Evolutionary conservation across 1,284 basidiomycete genomes (phyloP), one percentile per base, ranked within the genome.

Genomic region (Erythrobasidium hasegawianum): DNA sequence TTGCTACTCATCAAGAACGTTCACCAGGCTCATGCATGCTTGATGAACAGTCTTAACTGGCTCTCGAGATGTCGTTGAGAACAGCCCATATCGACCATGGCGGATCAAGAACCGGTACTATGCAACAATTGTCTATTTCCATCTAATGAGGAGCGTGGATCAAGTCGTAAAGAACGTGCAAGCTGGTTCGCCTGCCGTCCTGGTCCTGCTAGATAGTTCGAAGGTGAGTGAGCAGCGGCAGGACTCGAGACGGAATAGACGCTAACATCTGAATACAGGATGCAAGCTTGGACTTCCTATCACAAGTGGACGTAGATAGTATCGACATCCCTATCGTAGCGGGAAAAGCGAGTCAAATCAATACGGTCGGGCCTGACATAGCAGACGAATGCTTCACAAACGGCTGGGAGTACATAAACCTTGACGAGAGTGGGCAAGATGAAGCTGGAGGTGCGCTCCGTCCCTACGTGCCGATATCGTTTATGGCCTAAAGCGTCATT

Each of bases 61-160:
- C 13, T 24, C n/a, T 22, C 40, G 10, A 24, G n/a, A 14, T 40
- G 16, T 38, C 16, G 26, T 59, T 14, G 43, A 55, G 38, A 49
- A 26, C 14, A 24, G 18, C 41, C 47, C n/a, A n/a, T 16, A 39
- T 52, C 39, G 52, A 38, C 57, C 57, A 1, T 67, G 64, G 64
- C 45, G 47, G 20, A 54, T 67, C 56, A 49, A 38, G 16, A 67
- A 67, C 29, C 57, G 50, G 40, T 67, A 67, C 49, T 67, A 67
- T 50, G 29, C n/a, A 11, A 45, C 64, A 9, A 29, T 47, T 20
- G 64, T 67, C 24, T 45, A 55, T 24, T 59, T 67, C 57, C 56
- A 16, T 16, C 14, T 67, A 18, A 53, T 59, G n/a, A 57, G 54
- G 14, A 59, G 49, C 50, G 13, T 57, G 16, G 22, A 29, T 9